phyloP scores from a whole-genome alignment of 106 monocot species.

The Dendrobium officinale region DNA sequence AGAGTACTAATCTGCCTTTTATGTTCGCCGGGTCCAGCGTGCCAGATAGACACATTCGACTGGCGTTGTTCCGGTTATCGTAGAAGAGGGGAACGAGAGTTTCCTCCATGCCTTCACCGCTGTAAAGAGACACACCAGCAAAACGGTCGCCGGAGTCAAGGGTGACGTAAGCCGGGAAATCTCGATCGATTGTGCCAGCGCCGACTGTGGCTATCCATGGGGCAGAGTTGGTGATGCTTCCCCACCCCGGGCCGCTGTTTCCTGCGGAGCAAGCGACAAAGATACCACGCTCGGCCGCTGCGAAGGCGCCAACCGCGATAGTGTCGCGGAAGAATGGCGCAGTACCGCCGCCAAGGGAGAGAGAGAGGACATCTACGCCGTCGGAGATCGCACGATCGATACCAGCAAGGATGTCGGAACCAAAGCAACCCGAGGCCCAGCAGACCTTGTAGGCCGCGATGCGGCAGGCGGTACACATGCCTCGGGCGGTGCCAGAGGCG shows the following conservation, averaged over 20 bases:
- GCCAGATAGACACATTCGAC: slow-evolving; percentile 20
- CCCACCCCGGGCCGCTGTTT: slow-evolving; percentile 33
- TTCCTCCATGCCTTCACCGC: slow-evolving; percentile 21
- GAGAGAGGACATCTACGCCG: slow-evolving; percentile 60
- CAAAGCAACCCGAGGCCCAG: slow-evolving; percentile 51
- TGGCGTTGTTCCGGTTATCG: slow-evolving; percentile 14
- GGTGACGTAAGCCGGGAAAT: slow-evolving; percentile 39
- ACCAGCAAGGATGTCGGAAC: slow-evolving; percentile 64
- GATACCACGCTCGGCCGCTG: slow-evolving; percentile 41
- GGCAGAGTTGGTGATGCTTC: slow-evolving; percentile 39
- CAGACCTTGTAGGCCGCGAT: slow-evolving; percentile 64
- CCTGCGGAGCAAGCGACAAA: slow-evolving; percentile 66
- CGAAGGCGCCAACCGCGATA: slow-evolving; percentile 46
- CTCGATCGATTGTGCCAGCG: slow-evolving; percentile 55
- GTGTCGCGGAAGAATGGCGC: slow-evolving; percentile 38
- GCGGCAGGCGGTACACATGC: slow-evolving; percentile 33
- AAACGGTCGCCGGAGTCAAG: slow-evolving; percentile 25
- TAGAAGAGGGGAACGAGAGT: slow-evolving; percentile 9
- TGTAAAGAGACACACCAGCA: slow-evolving; percentile 50
- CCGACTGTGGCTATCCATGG: slow-evolving; percentile 64
- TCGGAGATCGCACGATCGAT: slow-evolving; percentile 52
- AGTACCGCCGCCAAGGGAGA: slow-evolving; percentile 61
- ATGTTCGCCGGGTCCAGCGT: slow-evolving; percentile 15
- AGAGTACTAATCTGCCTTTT: slow-evolving; percentile 46
- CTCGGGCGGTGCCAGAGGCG: slow-evolving; percentile 20